Evolutionary conservation across 192 early-diverging fungal species (phyloP), one percentile per base, ranked within the genome.

Genomic region (Anaeromyces robustus): DNA sequence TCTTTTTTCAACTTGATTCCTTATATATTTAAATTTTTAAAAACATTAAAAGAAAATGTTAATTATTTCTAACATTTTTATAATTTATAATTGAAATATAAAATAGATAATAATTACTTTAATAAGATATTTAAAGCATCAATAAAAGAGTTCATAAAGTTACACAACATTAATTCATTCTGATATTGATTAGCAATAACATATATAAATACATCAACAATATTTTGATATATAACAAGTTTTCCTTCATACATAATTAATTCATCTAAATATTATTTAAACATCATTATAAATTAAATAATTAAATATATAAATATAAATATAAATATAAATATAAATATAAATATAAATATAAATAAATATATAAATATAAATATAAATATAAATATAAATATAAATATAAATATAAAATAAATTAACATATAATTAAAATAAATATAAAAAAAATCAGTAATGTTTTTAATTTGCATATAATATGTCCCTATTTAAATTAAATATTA

Each of bases 191-290:
- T 91, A 4, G 96, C 96, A 28, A 99, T 92, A 77, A 98, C 88
- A 85, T 96, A 97, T 83, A 99, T 92, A 80, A 94, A 93, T 77
- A 95, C 91, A 83, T 98, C 96, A 83, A 94, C 92, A 39, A 92
- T 89, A 84, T 89, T 91, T 79, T 93, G 93, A 88, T 95, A 96
- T 7, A 96, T 87, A 77, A 98, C 93, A 19, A 97, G 91, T 77
- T 96, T 94, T 77, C 94, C 94, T 80, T 99, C 96, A 79, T 95
- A 95, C 81, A 99, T 85, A n/a, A 98, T 92, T 78, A 99, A 92
- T 84, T 99, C 95, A 85, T 89, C 92, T 32, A 29, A 16, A 77
- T 43, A 77, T 32, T 81, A n/a, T n/a, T n/a, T n/a, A n/a, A n/a
- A n/a, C n/a, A n/a, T n/a, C n/a, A n/a, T n/a, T n/a, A n/a, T n/a